Conservation (phyloP, 2,329 filamentous ascomycete genomes). For the Amphichorda felina region DNA sequence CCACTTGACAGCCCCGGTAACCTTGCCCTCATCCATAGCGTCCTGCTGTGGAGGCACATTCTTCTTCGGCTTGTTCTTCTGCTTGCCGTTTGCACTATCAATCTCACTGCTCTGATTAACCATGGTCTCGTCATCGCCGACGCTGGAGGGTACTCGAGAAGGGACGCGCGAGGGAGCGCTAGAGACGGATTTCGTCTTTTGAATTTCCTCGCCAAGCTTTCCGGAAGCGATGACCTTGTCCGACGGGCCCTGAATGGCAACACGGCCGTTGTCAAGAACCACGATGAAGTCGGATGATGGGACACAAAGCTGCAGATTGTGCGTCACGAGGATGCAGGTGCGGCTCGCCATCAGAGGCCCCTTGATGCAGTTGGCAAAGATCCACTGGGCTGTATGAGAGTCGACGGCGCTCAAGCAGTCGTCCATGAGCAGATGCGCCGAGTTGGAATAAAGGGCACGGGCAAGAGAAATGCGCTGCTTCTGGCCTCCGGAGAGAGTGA, state of each 20-base stretch:
- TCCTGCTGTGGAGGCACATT: slow-evolving; percentile 36
- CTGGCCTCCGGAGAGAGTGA: slow-evolving; percentile 83
- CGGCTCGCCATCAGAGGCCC: slow-evolving; percentile 80
- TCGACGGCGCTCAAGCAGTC: slow-evolving; percentile 96
- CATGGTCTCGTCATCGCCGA: slow-evolving; percentile 51
- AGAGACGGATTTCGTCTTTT: slow-evolving; percentile 60
- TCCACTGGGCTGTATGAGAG: slow-evolving; percentile 95
- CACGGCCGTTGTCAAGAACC: slow-evolving; percentile 74
- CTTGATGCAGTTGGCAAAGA: slow-evolving; percentile 85
- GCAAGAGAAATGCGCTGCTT: slow-evolving; percentile 5
- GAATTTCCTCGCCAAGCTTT: slow-evolving; percentile 74
- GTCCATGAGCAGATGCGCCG: slow-evolving; percentile 80
- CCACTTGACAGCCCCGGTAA: slow-evolving; percentile 78
- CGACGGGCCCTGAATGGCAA: slow-evolving; percentile 65
- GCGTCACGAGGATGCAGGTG: slow-evolving; percentile 91
- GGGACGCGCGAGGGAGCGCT: slow-evolving; percentile 58
- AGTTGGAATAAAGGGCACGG: slow-evolving; percentile 93
- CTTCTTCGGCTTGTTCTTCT: slow-evolving; percentile 34
- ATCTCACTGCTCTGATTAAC: slow-evolving; percentile 27
- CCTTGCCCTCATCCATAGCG: slow-evolving; percentile 63
- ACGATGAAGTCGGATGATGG: slow-evolving; percentile 73
- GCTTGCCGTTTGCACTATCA: slow-evolving; percentile 18
- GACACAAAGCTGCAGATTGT: slow-evolving; percentile 83
- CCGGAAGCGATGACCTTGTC: slow-evolving; percentile 76
- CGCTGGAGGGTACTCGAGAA: slow-evolving; percentile 66